These are phyloP conservation scores for Suillus variegatus DNA, from an alignment of 768 basidiomycete genomes.

Conservation along the genomic window DNA sequence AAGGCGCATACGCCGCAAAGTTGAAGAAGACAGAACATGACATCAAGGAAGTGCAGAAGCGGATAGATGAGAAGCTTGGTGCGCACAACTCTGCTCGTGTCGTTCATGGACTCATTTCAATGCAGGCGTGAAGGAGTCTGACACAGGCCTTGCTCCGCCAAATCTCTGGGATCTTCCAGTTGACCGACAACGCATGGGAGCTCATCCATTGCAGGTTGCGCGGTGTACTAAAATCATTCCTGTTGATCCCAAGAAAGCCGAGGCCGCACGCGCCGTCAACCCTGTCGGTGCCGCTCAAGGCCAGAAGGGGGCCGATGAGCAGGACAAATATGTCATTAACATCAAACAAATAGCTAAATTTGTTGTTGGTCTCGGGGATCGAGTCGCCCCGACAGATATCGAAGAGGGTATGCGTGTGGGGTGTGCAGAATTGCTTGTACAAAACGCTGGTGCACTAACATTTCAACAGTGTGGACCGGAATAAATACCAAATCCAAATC, in stretches of 20 bases:
- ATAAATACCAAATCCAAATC: slow-evolving; percentile 98
- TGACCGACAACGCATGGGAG: slow-evolving; percentile 87
- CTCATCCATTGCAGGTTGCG: slow-evolving; percentile 95
- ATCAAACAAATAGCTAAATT: slow-evolving; percentile 99
- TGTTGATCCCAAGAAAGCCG: slow-evolving; percentile 72
- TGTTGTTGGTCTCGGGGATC: slow-evolving; percentile 95
- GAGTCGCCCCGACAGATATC: slow-evolving; percentile 96
- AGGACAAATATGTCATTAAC: slow-evolving; percentile 99
- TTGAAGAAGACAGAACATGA: slow-evolving; percentile 90
- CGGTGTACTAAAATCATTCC: slow-evolving; percentile 98
- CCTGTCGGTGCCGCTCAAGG: slow-evolving; percentile 77
- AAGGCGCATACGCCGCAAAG: slow-evolving; percentile 92
- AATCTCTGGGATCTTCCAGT: slow-evolving; percentile 97
- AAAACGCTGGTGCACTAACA: slow-evolving; percentile 7
- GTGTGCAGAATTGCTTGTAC: slow-evolving; percentile 47
- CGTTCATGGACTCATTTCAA: background rate
- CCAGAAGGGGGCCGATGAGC: slow-evolving; percentile 96
- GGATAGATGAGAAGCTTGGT: slow-evolving; percentile 98
- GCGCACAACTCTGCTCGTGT: slow-evolving; percentile 16
- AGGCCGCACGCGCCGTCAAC: slow-evolving; percentile 77
- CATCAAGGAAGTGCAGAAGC: slow-evolving; percentile 94
- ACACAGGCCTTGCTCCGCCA: slow-evolving; percentile 95
- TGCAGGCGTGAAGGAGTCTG: slow-evolving; percentile 93
- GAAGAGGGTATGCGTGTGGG: slow-evolving; percentile 99
- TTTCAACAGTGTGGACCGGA: slow-evolving; percentile 78